Conservation (phyloP, 2,329 filamentous ascomycete genomes). For the Paracoccidioides brasiliensis region DNA sequence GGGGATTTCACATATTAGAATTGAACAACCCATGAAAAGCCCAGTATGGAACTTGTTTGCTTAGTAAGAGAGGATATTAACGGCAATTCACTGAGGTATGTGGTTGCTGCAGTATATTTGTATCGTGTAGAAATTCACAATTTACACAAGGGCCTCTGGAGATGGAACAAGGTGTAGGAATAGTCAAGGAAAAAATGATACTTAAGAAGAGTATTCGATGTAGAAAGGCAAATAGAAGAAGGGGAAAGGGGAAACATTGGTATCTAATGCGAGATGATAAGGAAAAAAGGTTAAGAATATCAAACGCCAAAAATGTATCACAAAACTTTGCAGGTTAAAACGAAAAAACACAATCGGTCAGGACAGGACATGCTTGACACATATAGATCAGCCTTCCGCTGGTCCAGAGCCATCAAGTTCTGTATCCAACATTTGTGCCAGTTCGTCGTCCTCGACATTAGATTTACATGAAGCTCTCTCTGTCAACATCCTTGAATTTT, state of each 20-base stretch:
- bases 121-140: too few species aligned
- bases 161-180: not conserved
- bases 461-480: not conserved
- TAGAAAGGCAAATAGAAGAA: not conserved
- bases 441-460: slow-evolving; percentile 13
- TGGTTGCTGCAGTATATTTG: not conserved
- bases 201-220: not conserved
- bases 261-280: slow-evolving; percentile 3
- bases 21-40: not conserved
- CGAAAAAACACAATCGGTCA: not conserved
- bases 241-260: not conserved
- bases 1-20: not conserved
- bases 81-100: too few species aligned
- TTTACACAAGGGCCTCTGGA: not conserved
- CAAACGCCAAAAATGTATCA: not conserved
- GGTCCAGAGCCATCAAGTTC: slow-evolving; percentile 11
- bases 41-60: not conserved
- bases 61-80: not conserved
- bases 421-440: slow-evolving; percentile 17
- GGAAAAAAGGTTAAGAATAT: not conserved
- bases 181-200: too few species aligned
- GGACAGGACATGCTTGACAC: not conserved
- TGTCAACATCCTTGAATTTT: not conserved
- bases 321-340: not conserved
- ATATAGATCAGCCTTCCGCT: not conserved